Conservation (phyloP, 148 eudicot species). For the Simmondsia chinensis region DNA sequence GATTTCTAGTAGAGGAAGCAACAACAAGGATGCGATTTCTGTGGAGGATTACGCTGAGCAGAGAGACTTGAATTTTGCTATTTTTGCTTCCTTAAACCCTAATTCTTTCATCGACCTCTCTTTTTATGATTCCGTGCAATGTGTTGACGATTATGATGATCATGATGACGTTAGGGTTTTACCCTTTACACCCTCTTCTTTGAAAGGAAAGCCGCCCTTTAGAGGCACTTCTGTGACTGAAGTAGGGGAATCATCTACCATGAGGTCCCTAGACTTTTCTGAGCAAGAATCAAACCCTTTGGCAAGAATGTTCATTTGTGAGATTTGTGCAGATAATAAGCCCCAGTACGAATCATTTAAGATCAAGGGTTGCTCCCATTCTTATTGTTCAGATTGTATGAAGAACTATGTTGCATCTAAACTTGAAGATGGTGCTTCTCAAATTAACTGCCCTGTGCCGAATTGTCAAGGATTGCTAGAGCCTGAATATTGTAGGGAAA, state of each 20-base stretch:
- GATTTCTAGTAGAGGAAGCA: slow-evolving; percentile 13
- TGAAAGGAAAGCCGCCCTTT: slow-evolving; percentile 4
- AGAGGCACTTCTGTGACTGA: slow-evolving; percentile 9
- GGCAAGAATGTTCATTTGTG: slow-evolving; percentile 29
- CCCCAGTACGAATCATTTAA: slow-evolving; percentile 15
- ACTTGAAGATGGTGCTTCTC: slow-evolving; percentile 30
- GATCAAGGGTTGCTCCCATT: slow-evolving; percentile 36
- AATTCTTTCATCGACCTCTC: neutral
- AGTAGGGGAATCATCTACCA: slow-evolving; percentile 31
- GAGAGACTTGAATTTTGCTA: neutral
- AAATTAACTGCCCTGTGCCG: slow-evolving; percentile 25
- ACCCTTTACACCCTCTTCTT: neutral
- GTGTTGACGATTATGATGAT: slow-evolving; percentile 16
- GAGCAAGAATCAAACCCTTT: slow-evolving; percentile 1
- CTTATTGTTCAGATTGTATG: slow-evolving; percentile 34
- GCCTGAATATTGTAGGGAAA: slow-evolving; percentile 33
- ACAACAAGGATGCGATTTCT: slow-evolving; percentile 15
- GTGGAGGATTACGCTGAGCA: slow-evolving; percentile 13
- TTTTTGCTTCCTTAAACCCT: neutral
- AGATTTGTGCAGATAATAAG: slow-evolving; percentile 50
- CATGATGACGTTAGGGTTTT: slow-evolving; percentile 14
- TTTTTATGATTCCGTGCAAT: slow-evolving; percentile 4
- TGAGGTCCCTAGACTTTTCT: neutral
- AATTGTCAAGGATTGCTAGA: slow-evolving; percentile 29
- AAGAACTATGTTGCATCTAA: slow-evolving; percentile 31